These are phyloP conservation scores for Pseudocercospora fijiensis DNA, from an alignment of 2,329 filamentous ascomycete genomes.

Conservation along the genomic window DNA sequence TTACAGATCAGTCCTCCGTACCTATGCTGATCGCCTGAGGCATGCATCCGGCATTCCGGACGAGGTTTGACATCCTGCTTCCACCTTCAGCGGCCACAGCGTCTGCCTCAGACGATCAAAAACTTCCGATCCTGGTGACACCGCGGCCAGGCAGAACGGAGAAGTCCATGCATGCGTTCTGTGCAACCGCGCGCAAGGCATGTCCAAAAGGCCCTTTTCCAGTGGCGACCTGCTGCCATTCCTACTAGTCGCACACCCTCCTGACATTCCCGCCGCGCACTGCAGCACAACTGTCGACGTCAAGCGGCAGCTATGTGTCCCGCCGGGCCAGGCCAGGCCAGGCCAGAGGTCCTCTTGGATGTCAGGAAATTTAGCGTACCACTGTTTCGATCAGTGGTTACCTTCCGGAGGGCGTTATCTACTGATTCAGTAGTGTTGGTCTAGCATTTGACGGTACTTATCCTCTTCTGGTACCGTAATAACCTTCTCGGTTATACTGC, in stretches of 20 bases:
- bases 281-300: conserved; percentile 10
- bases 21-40: too few species aligned
- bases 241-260: background rate
- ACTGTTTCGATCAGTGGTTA: too few species aligned
- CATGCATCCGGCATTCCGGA: background rate
- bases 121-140: conserved; percentile 1
- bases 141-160: background rate
- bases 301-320: conserved; percentile 5
- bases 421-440: too few species aligned
- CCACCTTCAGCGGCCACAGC: conserved; percentile 4
- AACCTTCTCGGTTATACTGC: too few species aligned
- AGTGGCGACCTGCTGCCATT: conserved; percentile 7
- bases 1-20: too few species aligned
- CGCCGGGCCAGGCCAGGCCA: background rate
- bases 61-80: background rate
- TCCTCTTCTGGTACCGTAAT: too few species aligned
- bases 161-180: conserved; percentile 14
- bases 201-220: background rate
- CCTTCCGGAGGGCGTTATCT: too few species aligned
- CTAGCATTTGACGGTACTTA: too few species aligned
- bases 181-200: conserved; percentile 11
- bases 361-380: too few species aligned
- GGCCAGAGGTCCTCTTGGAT: background rate
- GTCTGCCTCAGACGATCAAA: conserved; percentile 6
- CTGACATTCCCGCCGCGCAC: background rate